A percentile compares a stretch with the other conserved stretches of the same genome.
Conservation (phyloP, 2,329 filamentous ascomycete species). For the Epichloe gansuensis region DNA sequence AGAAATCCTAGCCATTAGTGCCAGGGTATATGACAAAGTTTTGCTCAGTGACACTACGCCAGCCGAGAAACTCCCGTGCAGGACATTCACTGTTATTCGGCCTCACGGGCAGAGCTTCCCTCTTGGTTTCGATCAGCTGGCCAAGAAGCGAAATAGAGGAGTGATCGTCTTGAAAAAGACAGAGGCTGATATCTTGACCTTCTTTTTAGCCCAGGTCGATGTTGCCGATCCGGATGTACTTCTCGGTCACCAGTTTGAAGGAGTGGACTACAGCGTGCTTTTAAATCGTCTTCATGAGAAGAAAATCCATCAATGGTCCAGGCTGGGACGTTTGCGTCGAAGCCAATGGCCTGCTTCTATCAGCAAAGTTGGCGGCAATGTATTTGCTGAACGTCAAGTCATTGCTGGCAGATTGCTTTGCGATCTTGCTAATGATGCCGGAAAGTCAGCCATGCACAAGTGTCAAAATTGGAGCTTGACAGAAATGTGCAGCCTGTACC, state of each 20-base stretch:
- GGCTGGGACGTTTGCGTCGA: conserved; percentile 75
- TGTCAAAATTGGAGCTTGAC: conserved; percentile 97
- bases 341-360: conserved; percentile 78
- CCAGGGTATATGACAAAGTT: conserved; percentile 84
- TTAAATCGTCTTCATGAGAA: conserved; percentile 77
- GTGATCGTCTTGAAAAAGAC: conserved; percentile 70
- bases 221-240: conserved; percentile 86
- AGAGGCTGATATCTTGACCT: conserved; percentile 72
- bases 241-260: conserved; percentile 89
- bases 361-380: conserved; percentile 73
- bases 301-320: conserved; percentile 89
- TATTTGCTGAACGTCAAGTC: conserved; percentile 85
- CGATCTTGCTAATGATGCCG: conserved; percentile 89
- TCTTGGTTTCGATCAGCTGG: conserved; percentile 70
- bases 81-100: conserved; percentile 83
- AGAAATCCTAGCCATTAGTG: conserved; percentile 84
- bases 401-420: conserved; percentile 82
- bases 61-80: conserved; percentile 75
- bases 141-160: conserved; percentile 58
- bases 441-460: conserved; percentile 92
- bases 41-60: conserved; percentile 77
- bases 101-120: conserved; percentile 68
- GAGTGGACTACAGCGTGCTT: conserved; percentile 87
- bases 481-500: conserved; percentile 90
- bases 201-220: conserved; percentile 81